Base-by-base conservation (phyloP, 805 yeast genomes). In the Cyberlindnera xishuangbannaensis region DNA sequence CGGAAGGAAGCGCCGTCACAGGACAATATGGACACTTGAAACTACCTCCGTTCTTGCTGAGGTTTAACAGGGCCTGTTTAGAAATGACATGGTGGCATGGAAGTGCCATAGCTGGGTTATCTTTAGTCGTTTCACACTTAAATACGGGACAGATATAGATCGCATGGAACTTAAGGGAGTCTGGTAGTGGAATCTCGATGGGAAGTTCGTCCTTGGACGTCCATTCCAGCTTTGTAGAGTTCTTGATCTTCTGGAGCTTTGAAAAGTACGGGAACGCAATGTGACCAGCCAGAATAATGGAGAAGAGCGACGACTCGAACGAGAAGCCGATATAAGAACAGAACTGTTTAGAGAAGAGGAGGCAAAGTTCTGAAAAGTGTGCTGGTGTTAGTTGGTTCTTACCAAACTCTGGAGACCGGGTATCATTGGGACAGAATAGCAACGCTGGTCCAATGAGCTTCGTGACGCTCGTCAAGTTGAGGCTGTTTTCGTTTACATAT, bases 11-110 rank as follows among this genome's bases (percentile, higher is more conserved):
- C 5, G 71, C 62, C 27, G 67, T 70, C 6, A 58, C 57, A 0
- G 86, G 85, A 50, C 87, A 80, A 45, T 80, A 80, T 1, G 86
- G 87, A 51, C 87, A 80, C 50, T 79, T 79, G 58, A 79, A 76
- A 26, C 65, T 58, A 21, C 67, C 63, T 5, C 63, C 61, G 36
- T 51, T 56, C 36, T 56, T 61, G 19, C 64, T 62, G 40, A 80
- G 53, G 27, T 68, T 68, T 28, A 55, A 58, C 38, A 78, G 52
- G 37, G 78, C 72, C 33, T 70, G 71, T 41, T 65, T 65, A 0
- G 82, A 72, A 3, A 81, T 59, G 7, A 81, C 62, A 55, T 81
- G 90, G 28, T 75, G 74, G 48, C 85, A 78, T 4, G 78, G 77
- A 17, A 78, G 54, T 34, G 71, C 61, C 62, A 69, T 68, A 4